Evolutionary conservation across 2,329 filamentous ascomycete genomes (phyloP), one percentile per base, ranked within the genome.

Genomic region (Penicillium sp.): DNA sequence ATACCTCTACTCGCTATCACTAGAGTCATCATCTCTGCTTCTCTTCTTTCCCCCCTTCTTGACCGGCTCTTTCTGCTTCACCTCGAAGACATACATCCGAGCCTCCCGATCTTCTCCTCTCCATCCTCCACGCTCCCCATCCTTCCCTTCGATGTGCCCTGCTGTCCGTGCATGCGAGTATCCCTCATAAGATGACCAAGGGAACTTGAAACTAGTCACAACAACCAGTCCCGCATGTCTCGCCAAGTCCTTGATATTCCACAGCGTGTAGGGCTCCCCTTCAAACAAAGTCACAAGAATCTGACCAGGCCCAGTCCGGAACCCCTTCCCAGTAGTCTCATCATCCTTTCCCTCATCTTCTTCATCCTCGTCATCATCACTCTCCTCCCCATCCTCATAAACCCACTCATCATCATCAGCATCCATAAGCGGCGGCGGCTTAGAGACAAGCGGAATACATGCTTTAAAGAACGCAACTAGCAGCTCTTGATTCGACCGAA

Each of bases 261-360:
- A 99, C 1, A 97, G 81, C 2, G 91, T 93, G 71, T 99, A 99
- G 0, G 94, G 94, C 72, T 95, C 88, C 55, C 89, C 89, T 72
- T 97, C 93, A 71, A 99, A 99, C 9, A 97, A 77, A 0, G 91
- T 95, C 19, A 97, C 85, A 48, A 96, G 75, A 50, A 97, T 85
- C 63, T 82, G 74, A 5, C 78, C 78, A n/a, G 71, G 70, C 4
- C 65, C 67, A 9, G 65, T 67, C 19, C 70, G 60, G 5, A 51
- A 44, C 18, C 51, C 47, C 32, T 64, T 62, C 1, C 62, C 61
- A 11, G 60, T 59, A 32, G 49, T 51, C 43, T 55, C 57, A 56
- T 53, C 53, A 35, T 58, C 60, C 7, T 30, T 52, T 51, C 18
- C 45, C 42, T 48, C 53, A 8, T 60, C 58, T 13, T 58, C 55